Conservation (phyloP, 2,329 filamentous ascomycete genomes). For the Colletotrichum sp. region DNA sequence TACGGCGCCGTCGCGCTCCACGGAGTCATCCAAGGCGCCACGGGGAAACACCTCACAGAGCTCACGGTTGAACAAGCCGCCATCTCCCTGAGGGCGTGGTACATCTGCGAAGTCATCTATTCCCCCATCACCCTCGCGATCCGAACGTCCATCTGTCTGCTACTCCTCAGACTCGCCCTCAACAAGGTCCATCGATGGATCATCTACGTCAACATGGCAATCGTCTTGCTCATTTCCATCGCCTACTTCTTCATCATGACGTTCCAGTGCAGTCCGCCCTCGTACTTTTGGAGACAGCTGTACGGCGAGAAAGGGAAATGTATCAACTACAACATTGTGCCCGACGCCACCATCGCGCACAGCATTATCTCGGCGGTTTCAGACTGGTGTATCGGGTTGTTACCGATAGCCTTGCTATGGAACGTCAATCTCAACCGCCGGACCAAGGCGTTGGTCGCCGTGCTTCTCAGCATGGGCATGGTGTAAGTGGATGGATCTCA, state of each 20-base stretch:
- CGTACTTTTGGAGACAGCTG: conserved; percentile 52
- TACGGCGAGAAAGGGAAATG: conserved; percentile 42
- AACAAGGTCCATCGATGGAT: conserved; percentile 35
- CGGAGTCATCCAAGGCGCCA: conserved; percentile 30
- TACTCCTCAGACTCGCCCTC: conserved; percentile 43
- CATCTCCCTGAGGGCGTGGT: conserved; percentile 38
- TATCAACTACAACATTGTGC: conserved; percentile 41
- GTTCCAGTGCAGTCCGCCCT: conserved; percentile 53
- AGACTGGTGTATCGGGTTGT: conserved; percentile 52
- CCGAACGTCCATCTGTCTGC: conserved; percentile 44
- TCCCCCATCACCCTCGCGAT: conserved; percentile 40
- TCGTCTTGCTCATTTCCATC: conserved; percentile 39
- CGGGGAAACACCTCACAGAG: conserved; percentile 27
- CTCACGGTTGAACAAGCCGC: conserved; percentile 25
- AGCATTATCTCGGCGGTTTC: conserved; percentile 46
- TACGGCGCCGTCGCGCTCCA: conserved; percentile 35
- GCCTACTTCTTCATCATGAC: conserved; percentile 50
- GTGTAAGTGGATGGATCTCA: conserved; percentile 38
- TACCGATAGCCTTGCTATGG: conserved; percentile 57
- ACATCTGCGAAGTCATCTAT: conserved; percentile 44
- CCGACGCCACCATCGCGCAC: conserved; percentile 47
- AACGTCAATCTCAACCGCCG: conserved; percentile 50
- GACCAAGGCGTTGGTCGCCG: conserved; percentile 49
- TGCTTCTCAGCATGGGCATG: conserved; percentile 54
- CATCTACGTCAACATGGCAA: conserved; percentile 33